Evolutionary conservation across 768 basidiomycete species (phyloP), one percentile per base, ranked within the genome.

Genomic region (Pisolithus marmoratus): DNA sequence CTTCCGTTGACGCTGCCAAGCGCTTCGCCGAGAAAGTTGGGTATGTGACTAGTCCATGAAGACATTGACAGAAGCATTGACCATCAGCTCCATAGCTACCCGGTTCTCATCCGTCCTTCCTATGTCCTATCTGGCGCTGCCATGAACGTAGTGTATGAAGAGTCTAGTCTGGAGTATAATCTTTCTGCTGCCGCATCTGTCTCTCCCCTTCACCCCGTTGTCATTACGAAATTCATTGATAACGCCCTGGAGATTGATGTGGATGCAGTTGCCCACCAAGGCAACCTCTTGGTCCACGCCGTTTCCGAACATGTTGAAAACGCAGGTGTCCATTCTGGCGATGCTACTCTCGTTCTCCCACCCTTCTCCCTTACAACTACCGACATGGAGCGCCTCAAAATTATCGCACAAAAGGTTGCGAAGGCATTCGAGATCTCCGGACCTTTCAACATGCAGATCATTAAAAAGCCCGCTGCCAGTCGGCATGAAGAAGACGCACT

Each of bases 371-470:
- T 98, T 38, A 70, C 72, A 42, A 75, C 81, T 42, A 63, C 64
- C 24, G 96, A 98, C 60, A 84, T 99, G 74, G 76, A 75, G 8
- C 90, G 94, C 52, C 76, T 97, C 56, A 98, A 97, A 76, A 80
- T 78, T 47, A 97, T 98, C 54, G 92, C 95, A 0, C 82, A 90
- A 69, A 97, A 96, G 73, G 94, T 99, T 55, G 95, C 93, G 31
- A 75, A 78, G 37, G 96, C 94, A 9, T 96, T 98, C 70, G 78
- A 96, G 62, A 98, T 99, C 49, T 96, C 93, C 24, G 96, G 96
- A 34, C 96, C 96, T 7, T 99, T 84, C 84, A 99, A 99, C 70
- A 99, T 99, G 94, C 96, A 99, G 70, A 82, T 99, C 68, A 98
- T 99, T 73, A 83, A 89, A 66, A 91, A 92, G 67, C 70, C 80